Base-by-base conservation (phyloP, 768 basidiomycete genomes). In the Phallus indusiatus region DNA sequence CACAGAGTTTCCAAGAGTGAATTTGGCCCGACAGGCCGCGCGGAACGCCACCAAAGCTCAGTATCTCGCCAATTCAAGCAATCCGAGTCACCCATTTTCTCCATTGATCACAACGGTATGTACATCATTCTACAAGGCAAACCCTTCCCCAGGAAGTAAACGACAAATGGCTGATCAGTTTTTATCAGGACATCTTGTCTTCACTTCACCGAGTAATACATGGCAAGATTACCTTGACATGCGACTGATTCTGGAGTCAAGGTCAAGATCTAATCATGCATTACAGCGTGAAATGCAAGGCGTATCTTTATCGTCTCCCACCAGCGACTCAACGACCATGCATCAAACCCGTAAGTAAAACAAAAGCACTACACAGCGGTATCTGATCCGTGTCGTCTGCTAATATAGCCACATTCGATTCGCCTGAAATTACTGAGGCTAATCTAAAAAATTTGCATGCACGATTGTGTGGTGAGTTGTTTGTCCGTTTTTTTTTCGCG, bases 1-100 rank as follows among this genome's bases (percentile, higher is more conserved):
- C 66, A 66, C 20, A 64, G 68, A 42, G 72, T 74, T 49, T 65
- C 73, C 52, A 63, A 67, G 17, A 68, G 71, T 17, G 69, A 71
- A 4, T 72, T 73, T 55, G 72, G 73, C 28, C 65, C 69, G 28
- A 16, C 18, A 14, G 24, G 53, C 5, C 9, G 24, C 2, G 53
- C 53, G 20, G 24, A 54, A 54, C 53, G 53, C 14, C 1, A 4
- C 4, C 18, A 34, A 20, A 11, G n/a, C 14, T 28, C 53, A 10
- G 24, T 24, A 24, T 11, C 11, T 28, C 24, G 35, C 14, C 42
- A 42, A 42, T 24, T 24, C 28, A 54, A 36, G 20, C 24, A 24
- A 24, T 3, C 21, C 2, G 53, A 54, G 28, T 7, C 22, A 36
- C 53, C 24, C 10, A 34, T 51, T 9, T 36, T 36, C 20, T 28